phyloP scores from a whole-genome alignment of 2,329 filamentous ascomycete species.

The Trichophyton benhamiae region DNA sequence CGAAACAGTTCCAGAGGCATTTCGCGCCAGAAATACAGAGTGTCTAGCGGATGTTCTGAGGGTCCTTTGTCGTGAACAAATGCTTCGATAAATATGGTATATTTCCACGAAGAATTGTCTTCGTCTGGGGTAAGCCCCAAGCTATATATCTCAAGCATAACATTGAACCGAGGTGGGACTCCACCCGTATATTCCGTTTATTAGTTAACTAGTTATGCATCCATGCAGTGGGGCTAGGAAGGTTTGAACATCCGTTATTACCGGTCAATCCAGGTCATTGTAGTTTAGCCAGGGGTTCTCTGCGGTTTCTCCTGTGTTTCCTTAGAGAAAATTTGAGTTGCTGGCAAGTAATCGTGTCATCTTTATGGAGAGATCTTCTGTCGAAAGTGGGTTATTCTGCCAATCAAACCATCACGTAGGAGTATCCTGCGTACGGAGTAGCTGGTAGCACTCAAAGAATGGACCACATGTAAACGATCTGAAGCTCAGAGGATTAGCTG shows the following conservation, averaged over 20 bases:
- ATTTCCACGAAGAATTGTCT: neutral
- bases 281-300: too few relatives aligned
- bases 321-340: neutral
- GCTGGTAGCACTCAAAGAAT: too few relatives aligned
- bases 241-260: neutral
- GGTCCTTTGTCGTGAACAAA: neutral
- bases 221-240: neutral
- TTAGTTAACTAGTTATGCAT: neutral
- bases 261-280: neutral
- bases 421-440: too few relatives aligned
- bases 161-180: neutral
- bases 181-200: neutral
- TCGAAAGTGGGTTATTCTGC: too few relatives aligned
- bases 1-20: neutral
- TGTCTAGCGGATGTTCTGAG: neutral
- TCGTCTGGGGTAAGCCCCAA: neutral
- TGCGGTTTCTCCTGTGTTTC: too few relatives aligned
- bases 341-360: neutral
- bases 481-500: too few relatives aligned
- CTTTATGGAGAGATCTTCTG: too few relatives aligned
- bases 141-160: neutral
- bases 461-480: too few relatives aligned
- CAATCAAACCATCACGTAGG: too few relatives aligned
- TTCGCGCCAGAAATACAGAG: neutral
- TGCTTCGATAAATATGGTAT: neutral